Conservation (phyloP, 139 green algal species). For the Zygnema circumcarinatum region DNA sequence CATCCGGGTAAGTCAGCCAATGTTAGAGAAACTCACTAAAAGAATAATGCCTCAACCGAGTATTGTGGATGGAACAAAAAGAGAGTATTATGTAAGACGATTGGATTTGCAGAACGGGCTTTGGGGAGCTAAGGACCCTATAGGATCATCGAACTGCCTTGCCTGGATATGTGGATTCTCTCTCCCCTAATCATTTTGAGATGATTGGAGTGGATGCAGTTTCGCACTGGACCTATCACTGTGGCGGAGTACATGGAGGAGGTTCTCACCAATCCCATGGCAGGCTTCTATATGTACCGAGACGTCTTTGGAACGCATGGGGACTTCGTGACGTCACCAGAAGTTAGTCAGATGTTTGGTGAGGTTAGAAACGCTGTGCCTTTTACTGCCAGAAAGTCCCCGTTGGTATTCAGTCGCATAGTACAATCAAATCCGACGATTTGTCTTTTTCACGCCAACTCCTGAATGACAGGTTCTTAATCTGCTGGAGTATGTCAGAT, state of each 20-base stretch:
- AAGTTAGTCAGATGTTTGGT: conserved; percentile 97
- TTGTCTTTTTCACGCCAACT: no score
- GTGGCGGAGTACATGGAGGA: conserved; percentile 90
- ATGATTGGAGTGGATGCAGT: conserved; percentile 80
- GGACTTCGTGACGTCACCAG: conserved; percentile 95
- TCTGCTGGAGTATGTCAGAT: no score
- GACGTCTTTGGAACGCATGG: conserved; percentile 90
- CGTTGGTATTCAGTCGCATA: no score
- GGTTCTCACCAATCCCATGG: conserved; percentile 61
- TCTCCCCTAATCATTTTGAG: background rate
- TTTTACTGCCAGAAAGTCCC: no score
- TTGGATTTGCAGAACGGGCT: background rate
- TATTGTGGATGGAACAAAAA: background rate
- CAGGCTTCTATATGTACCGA: conserved; percentile 61
- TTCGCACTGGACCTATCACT: conserved; percentile 88
- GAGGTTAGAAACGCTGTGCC: conserved; percentile 69
- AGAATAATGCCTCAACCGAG: background rate
- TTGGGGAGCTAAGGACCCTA: background rate
- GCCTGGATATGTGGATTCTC: background rate
- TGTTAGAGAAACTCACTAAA: background rate
- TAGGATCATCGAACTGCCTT: background rate
- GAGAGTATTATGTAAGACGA: background rate
- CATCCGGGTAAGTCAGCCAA: conserved; percentile 14
- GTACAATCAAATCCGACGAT: no score
- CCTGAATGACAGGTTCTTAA: conserved; percentile 7